phyloP scores from a whole-genome alignment of 2,329 filamentous ascomycete genomes.

The Aspergillus caelatus region DNA sequence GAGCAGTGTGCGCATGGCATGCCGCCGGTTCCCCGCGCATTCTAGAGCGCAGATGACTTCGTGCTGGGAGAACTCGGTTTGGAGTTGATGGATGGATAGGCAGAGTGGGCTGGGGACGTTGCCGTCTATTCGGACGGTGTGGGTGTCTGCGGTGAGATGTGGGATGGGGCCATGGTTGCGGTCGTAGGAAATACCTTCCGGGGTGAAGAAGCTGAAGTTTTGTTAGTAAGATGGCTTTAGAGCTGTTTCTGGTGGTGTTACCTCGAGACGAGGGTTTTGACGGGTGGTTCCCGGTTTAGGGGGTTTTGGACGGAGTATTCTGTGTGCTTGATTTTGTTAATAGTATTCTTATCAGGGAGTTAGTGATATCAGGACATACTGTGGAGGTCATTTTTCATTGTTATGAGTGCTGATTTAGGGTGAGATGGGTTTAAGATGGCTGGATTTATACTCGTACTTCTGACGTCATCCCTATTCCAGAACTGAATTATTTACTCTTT shows the following conservation, averaged over 20 bases:
- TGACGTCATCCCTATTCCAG: not conserved
- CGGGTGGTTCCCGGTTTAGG: constrained; percentile 35
- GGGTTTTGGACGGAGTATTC: constrained; percentile 31
- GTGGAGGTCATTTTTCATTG: not conserved
- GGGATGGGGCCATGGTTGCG: constrained; percentile 61
- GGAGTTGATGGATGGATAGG: constrained; percentile 52
- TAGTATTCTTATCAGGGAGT: not conserved
- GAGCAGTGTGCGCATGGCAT: constrained; percentile 62
- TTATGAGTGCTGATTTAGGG: too few relatives aligned
- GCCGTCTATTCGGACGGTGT: constrained; percentile 54
- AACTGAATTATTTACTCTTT: not conserved
- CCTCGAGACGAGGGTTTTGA: constrained; percentile 33
- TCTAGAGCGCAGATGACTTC: constrained; percentile 60
- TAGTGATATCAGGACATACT: not conserved
- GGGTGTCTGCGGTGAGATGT: constrained; percentile 44
- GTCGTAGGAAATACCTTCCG: constrained; percentile 56
- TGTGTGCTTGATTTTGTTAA: constrained; percentile 6
- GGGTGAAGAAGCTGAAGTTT: constrained; percentile 54
- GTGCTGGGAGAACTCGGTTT: constrained; percentile 54
- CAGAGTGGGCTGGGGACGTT: constrained; percentile 48
- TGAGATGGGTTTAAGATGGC: not conserved
- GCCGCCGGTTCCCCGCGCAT: constrained; percentile 63
- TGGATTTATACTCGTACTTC: not conserved
- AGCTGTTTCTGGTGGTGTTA: constrained; percentile 7
- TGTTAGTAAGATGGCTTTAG: not conserved